Evolutionary conservation across 768 basidiomycete genomes (phyloP), one percentile per base, ranked within the genome.

Genomic region (Rubroboletus pulcherrimus): DNA sequence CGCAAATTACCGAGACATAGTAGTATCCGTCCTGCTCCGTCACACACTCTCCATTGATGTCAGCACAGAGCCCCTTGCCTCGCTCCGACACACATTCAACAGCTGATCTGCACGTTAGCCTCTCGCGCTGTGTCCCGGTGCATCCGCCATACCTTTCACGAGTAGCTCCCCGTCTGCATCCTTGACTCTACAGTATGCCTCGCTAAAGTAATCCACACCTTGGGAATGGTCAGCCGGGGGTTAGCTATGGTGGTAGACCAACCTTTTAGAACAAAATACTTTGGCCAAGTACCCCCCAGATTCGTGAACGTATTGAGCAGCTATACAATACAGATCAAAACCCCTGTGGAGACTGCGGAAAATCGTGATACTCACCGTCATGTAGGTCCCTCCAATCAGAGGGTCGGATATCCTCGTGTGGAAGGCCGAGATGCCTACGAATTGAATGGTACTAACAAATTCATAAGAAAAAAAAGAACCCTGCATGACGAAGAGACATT

Each of bases 361-460:
- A 50, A n/a, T 19, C 24, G 31, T 29, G 34, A 45, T 29, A 10
- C 31, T 74, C 85, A 94, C 95, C 12, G 97, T 99, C 97, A 99
- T 99, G 72, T 99, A 99, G 0, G 97, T 99, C 49, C 97, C 97
- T 30, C 97, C 97, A 51, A 99, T 97, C 12, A 97, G 67, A 0
- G 97, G 97, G 67, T 99, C 97, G 0, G 97, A 93, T 37, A 99
- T 86, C 51, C 89, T 84, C 4, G 94, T 98, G 65, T 98, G 97
- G 81, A 98, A 99, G 4, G 97, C 97, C n/a, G 94, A 92, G 58
- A 98, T 93, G 9, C 97, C 94, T 19, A 98, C 96, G 67, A 98
- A 99, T 71, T 99, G 96, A n/a, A 98, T 87, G 5, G 96, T 98
- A 44, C 96, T 96, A 55, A 30, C 3, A 43, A 52, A 21, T 29